Evolutionary conservation across 352 stramenopile genomes (phyloP).

Genomic region (Phytophthora citricola): DNA sequence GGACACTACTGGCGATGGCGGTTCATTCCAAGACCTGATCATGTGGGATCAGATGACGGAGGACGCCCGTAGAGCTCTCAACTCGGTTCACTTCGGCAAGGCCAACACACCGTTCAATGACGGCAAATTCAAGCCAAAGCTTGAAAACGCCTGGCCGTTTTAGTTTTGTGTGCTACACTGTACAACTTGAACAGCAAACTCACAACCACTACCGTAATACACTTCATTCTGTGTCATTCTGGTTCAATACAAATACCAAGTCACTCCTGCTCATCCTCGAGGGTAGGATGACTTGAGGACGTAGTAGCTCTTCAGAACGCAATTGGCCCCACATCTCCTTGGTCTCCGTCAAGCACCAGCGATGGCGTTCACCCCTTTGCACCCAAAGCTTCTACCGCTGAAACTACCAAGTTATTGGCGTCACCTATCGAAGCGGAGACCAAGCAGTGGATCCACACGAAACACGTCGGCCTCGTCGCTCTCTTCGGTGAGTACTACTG

Average conservation of each 20-base stretch:
- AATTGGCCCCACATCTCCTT: no score
- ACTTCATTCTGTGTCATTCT: no score
- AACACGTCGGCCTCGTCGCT: slow-evolving; percentile 20
- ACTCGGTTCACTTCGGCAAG: slow-evolving; percentile 2
- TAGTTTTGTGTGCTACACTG: not conserved
- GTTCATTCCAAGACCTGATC: slow-evolving; percentile 11
- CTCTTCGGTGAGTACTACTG: slow-evolving; percentile 17
- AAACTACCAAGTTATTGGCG: slow-evolving; percentile 16
- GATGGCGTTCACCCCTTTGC: no score
- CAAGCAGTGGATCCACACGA: slow-evolving; percentile 7
- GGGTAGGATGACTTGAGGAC: no score
- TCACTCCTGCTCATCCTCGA: no score
- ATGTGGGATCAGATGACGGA: not conserved
- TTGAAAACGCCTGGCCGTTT: slow-evolving; percentile 7
- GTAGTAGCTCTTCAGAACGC: no score
- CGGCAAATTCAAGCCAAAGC: slow-evolving; percentile 2
- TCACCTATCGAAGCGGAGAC: slow-evolving; percentile 2
- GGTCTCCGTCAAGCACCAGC: no score
- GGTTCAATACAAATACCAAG: no score
- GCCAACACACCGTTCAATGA: slow-evolving; percentile 10
- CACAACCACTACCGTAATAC: no score
- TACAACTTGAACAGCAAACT: no score
- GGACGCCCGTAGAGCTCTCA: slow-evolving; percentile 4
- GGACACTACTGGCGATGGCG: slow-evolving; percentile 4
- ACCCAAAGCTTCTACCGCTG: not conserved